Percentiles rank a stretch among this genome's conserved stretches.
phyloP scores from a whole-genome alignment of 169 alveolate species.

The Plasmodium berghei region DNA sequence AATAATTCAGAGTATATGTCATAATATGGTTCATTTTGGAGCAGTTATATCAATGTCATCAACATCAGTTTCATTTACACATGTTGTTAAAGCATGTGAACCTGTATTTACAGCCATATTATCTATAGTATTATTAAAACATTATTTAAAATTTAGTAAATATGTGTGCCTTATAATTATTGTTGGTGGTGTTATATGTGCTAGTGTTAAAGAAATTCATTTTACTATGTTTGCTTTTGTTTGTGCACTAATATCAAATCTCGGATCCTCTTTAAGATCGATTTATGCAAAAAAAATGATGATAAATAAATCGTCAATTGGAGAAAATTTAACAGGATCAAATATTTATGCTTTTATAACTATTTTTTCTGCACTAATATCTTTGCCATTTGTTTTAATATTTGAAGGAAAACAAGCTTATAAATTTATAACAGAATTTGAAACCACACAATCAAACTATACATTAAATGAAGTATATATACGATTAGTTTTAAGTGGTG shows the following conservation, averaged over 20 bases:
- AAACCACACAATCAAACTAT: conserved; percentile 25
- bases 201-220: conserved; percentile 85
- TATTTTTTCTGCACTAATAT: conserved; percentile 81
- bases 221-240: conserved; percentile 86
- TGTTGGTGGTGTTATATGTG: conserved; percentile 86
- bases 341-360: conserved; percentile 86
- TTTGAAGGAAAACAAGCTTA: conserved; percentile 77
- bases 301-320: conserved; percentile 82
- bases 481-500: conserved; percentile 77
- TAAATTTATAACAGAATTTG: conserved; percentile 13
- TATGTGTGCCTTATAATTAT: conserved; percentile 84
- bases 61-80: conserved; percentile 90
- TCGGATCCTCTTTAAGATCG: conserved; percentile 84
- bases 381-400: conserved; percentile 82
- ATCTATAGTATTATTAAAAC: conserved; percentile 79
- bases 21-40: conserved; percentile 87
- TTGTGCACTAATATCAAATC: conserved; percentile 87
- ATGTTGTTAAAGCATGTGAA: conserved; percentile 88
- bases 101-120: conserved; percentile 88
- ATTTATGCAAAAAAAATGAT: conserved; percentile 83
- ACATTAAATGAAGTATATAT: conserved; percentile 57
- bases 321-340: conserved; percentile 81
- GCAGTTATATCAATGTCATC: conserved; percentile 88
- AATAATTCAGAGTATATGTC: conserved; percentile 86
- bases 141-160: conserved; percentile 77